These are phyloP conservation scores for Escovopsis sp. DNA, from an alignment of 2,329 filamentous ascomycete species.

Conservation along the genomic window DNA sequence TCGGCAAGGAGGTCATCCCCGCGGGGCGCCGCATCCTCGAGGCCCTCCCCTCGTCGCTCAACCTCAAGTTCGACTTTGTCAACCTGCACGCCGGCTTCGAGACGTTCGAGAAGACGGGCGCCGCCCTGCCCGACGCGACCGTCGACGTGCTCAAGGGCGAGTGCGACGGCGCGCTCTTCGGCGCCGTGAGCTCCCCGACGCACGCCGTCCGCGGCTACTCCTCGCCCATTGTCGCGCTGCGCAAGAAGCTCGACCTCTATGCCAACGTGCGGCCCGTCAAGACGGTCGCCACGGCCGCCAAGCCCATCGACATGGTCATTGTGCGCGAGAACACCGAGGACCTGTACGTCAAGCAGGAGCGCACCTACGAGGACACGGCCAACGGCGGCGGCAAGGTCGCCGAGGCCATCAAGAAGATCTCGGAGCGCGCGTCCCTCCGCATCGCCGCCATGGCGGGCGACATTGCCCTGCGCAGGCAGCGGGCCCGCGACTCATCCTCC, in stretches of 20 bases:
- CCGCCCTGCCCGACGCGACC: conserved; percentile 77
- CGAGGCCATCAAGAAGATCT: conserved; percentile 96
- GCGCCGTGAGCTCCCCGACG: conserved; percentile 84
- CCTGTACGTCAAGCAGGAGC: conserved; percentile 94
- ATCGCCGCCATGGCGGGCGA: conserved; percentile 92
- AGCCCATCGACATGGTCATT: conserved; percentile 88
- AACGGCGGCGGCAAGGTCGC: conserved; percentile 54
- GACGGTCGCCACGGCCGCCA: conserved; percentile 47
- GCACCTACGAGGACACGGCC: conserved; percentile 42
- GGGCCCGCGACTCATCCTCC: conserved; percentile 43
- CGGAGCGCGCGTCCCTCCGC: conserved; percentile 65
- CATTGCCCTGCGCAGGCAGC: conserved; percentile 76
- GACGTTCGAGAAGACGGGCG: conserved; percentile 80
- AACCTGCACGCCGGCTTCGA: conserved; percentile 88
- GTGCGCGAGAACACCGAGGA: conserved; percentile 99
- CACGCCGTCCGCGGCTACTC: conserved; percentile 89
- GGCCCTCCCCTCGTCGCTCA: conserved; percentile 78
- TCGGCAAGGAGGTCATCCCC: conserved; percentile 96
- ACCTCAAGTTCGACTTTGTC: conserved; percentile 86
- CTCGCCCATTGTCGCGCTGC: conserved; percentile 87
- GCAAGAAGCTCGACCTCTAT: conserved; percentile 89
- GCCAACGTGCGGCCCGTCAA: conserved; percentile 97
- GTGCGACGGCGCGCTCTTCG: conserved; percentile 93
- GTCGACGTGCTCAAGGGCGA: conserved; percentile 78
- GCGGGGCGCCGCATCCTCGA: conserved; percentile 84